Conservation (phyloP, 1,284 basidiomycete species). For the Apiotrichum akiyoshidainum region DNA sequence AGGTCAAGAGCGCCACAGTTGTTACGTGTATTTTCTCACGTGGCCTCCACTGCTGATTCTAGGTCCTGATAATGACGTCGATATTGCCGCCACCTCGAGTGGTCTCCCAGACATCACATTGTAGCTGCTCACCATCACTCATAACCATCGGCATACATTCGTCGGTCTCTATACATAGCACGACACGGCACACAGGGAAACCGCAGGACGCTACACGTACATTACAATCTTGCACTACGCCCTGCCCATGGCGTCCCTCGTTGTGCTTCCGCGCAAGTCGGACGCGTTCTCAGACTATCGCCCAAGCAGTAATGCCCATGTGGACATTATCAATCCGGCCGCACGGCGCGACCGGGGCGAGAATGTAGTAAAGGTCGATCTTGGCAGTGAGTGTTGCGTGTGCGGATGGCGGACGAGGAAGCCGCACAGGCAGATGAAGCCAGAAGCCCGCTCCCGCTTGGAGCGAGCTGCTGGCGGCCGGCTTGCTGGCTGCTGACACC, state of each 20-base stretch:
- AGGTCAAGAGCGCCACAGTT: not conserved
- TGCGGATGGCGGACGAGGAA: too few species aligned
- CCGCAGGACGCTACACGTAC: too few species aligned
- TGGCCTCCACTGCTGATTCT: not conserved
- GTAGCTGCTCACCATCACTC: too few species aligned
- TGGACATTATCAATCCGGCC: conserved; percentile 29
- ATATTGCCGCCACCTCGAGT: not conserved
- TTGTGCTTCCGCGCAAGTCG: conserved; percentile 23
- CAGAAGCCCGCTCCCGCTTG: too few species aligned
- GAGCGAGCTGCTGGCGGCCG: too few species aligned
- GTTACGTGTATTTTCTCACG: not conserved
- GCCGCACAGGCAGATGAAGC: too few species aligned
- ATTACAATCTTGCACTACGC: not conserved
- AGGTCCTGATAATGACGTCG: not conserved
- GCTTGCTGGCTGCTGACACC: not conserved
- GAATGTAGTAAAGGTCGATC: conserved; percentile 23
- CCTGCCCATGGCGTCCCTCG: conserved; percentile 28
- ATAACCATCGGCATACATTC: too few species aligned
- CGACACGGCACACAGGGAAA: too few species aligned
- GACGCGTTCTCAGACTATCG: conserved; percentile 37
- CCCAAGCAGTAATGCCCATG: conserved; percentile 41
- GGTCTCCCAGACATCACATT: not conserved
- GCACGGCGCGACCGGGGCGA: not conserved
- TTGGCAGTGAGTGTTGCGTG: conserved; percentile 20
- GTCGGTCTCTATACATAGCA: too few species aligned